Percentiles rank a stretch among this genome's conserved stretches.
Conservation (phyloP, 2,329 filamentous ascomycete genomes). For the Aspergillus sp. region DNA sequence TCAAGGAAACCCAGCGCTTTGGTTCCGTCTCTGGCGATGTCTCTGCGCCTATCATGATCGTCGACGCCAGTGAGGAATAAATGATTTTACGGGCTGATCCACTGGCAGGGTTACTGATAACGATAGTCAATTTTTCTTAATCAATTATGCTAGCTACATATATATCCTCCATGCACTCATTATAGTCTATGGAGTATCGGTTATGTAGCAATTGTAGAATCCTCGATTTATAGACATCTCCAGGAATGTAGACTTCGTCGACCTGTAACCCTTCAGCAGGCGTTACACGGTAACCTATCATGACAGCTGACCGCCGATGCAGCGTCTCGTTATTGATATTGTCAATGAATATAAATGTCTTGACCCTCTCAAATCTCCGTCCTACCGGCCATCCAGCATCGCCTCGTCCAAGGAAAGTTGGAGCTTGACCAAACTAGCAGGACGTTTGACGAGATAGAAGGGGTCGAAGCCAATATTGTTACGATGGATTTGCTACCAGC, state of each 20-base stretch:
- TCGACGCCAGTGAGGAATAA: neutral
- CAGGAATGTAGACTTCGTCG: slow-evolving; percentile 29
- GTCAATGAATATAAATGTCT: neutral
- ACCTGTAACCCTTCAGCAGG: slow-evolving; percentile 19
- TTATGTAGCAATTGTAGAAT: too few relatives aligned
- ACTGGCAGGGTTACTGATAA: too few relatives aligned
- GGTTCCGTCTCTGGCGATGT: neutral
- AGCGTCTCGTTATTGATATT: slow-evolving; percentile 13
- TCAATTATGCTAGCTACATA: too few relatives aligned
- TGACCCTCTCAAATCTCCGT: slow-evolving; percentile 8
- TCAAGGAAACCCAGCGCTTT: slow-evolving; percentile 1
- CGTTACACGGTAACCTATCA: slow-evolving; percentile 28
- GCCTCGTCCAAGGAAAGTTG: slow-evolving; percentile 23
- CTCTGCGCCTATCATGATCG: neutral
- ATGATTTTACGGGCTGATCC: neutral
- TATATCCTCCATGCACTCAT: too few relatives aligned
- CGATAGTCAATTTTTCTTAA: too few relatives aligned
- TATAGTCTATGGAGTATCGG: too few relatives aligned
- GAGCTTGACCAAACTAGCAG: slow-evolving; percentile 22
- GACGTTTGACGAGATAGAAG: slow-evolving; percentile 29
- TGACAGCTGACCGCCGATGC: slow-evolving; percentile 28
- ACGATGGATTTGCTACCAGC: slow-evolving; percentile 31
- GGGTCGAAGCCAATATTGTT: slow-evolving; percentile 19
- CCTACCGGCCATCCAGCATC: slow-evolving; percentile 15
- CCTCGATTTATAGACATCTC: slow-evolving; percentile 12